phyloP scores from a whole-genome alignment of 345 rosid species.

The Raphanus sativus region DNA sequence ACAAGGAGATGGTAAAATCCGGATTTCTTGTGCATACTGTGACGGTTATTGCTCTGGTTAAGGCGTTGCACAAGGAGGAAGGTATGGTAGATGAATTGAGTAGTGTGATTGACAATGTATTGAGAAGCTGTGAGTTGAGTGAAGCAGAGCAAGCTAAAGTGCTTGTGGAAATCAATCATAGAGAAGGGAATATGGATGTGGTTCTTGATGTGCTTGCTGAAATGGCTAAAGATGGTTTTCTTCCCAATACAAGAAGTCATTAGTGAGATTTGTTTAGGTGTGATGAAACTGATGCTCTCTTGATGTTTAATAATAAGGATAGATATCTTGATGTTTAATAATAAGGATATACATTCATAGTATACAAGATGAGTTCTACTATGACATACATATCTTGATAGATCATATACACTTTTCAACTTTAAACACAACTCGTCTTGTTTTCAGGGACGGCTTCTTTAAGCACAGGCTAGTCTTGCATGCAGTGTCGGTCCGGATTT shows the following conservation, averaged over 20 bases:
- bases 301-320: too few species aligned
- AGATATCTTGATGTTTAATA: too few species aligned
- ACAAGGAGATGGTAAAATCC: constrained; percentile 59
- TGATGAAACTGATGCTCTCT: too few species aligned
- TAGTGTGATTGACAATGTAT: constrained; percentile 47
- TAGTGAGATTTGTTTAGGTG: neutral
- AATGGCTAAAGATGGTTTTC: constrained; percentile 90
- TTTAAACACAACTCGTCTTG: neutral
- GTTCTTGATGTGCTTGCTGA: constrained; percentile 66
- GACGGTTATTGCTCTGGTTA: constrained; percentile 65
- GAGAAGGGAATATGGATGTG: constrained; percentile 83
- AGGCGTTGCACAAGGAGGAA: constrained; percentile 49
- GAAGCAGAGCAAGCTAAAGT: constrained; percentile 76
- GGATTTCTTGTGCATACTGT: constrained; percentile 71
- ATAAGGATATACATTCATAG: too few species aligned
- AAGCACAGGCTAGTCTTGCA: too few species aligned
- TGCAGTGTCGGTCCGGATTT: too few species aligned
- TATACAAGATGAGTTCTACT: too few species aligned
- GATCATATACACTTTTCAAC: too few species aligned
- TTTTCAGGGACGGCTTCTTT: too few species aligned
- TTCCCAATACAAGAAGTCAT: constrained; percentile 49
- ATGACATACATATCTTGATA: too few species aligned
- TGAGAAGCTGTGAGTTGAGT: constrained; percentile 73
- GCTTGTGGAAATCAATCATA: constrained; percentile 72
- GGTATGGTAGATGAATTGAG: constrained; percentile 60